These are phyloP conservation scores for Antitrichia curtipendula DNA, from an alignment of 225 moss, liverwort and hornwort genomes.

Conservation along the genomic window DNA sequence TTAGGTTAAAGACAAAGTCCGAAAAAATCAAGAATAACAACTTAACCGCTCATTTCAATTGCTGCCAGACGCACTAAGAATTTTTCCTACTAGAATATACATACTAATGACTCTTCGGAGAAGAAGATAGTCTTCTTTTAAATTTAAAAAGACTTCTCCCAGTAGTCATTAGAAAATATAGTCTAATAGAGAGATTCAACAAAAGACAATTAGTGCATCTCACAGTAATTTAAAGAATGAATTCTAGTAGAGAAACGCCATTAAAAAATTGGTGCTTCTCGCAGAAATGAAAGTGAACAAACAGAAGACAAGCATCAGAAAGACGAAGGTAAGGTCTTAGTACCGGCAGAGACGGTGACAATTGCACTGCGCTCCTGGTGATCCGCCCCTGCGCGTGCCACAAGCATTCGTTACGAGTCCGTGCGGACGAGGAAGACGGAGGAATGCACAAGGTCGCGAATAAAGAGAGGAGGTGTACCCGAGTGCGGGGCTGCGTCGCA, in stretches of 20 bases:
- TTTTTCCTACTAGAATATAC: not conserved
- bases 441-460: not conserved
- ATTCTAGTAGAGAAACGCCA: not conserved
- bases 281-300: not conserved
- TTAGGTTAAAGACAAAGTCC: not conserved
- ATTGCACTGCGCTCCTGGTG: constrained; percentile 16
- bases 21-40: not conserved
- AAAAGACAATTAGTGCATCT: not conserved
- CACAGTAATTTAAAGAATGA: not conserved
- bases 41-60: not conserved
- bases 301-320: not conserved
- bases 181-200: not conserved
- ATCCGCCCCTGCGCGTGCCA: constrained; percentile 18
- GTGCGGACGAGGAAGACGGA: not conserved
- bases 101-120: not conserved
- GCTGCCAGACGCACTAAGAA: not conserved
- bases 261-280: not conserved
- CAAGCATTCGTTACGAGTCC: not conserved
- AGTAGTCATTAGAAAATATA: not conserved
- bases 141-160: not conserved
- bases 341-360: constrained; percentile 18
- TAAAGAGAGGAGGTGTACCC: not conserved
- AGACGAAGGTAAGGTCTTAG: not conserved
- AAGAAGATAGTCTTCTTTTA: not conserved
- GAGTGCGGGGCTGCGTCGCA: constrained; percentile 22